Base-by-base conservation (phyloP, 345 rosid species). In the Gossypium stocksii region DNA sequence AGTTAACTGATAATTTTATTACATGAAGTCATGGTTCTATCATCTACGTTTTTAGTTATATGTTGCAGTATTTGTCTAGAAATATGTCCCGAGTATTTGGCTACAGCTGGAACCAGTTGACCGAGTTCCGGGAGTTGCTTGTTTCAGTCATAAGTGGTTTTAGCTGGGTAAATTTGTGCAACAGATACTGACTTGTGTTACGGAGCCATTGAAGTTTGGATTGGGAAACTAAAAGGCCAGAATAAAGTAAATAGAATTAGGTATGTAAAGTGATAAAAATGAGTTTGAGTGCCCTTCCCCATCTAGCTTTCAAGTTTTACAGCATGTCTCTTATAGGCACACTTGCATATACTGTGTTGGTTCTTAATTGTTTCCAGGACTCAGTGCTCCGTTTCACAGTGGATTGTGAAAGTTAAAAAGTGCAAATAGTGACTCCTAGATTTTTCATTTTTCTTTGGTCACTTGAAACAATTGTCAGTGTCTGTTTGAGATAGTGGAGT, bases 1-100 rank as follows among this genome's bases (percentile, higher is more conserved):
- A 84, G 91, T 81, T 72, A 10, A 70, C 46, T 2, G 16, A 64
- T 19, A 58, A 57, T 20, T 17, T 17, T 66, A 11, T 20, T 66
- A 12, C 2, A 19, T 44, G 53, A 66, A 29, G n/a, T 44, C n/a
- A 20, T 44, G 17, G 51, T 52, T 52, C 57, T 15, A 52, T 52
- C 53, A 1, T 44, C 52, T 45, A 20, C 22, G 1, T 2, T 20
- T 66, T 43, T 3, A 5, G 29, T 19, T 19, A 20, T 43, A 43
- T 65, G 44, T 19, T 66, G 27, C 23, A 12, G 7, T 17, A 64
- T 17, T 63, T 38, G 38, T 63, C 6, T 63, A 63, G 22, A 63
- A 34, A 38, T 34, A 17, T 17, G 67, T 38, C 1, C 6, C 7
- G 12, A 23, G 56, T 8, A 67, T 46, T 23, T 23, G 27, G 71